Evolutionary conservation across 257 asterid genomes (phyloP), one percentile per base, ranked within the genome.

Genomic region (Misopates orontium): DNA sequence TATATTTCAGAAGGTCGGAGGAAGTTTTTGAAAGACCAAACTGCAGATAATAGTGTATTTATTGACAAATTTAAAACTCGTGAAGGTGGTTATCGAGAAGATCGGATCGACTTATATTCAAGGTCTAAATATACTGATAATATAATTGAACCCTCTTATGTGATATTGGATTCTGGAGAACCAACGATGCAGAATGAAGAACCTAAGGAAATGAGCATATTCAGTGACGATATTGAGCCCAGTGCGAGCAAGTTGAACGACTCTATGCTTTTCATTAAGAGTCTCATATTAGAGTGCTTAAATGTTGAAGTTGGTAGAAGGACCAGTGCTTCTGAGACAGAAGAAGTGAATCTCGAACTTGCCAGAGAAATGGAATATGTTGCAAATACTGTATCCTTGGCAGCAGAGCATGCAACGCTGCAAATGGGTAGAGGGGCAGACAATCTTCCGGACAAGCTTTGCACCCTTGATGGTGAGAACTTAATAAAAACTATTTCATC

Each of bases 291-390:
- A 73, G 87, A 90, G 19, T 73, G 95, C 60, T 71, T 94, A 50
- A 75, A 77, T 60, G 74, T 86, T n/a, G 97, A 94, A 82, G 95
- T 88, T 31, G 84, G 79, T 56, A 84, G 97, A 64, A 85, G 94
- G 78, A 53, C 78, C 61, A 80, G 81, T 77, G 75, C 72, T 18
- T 64, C 61, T 48, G 84, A 77, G 77, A 64, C 76, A 77, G 83
- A 86, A 77, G 87, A 83, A 78, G 66, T 85, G 84, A 76, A 78
- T 75, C 73, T 79, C 69, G 67, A 83, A 62, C 96, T 94, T 73
- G 60, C 91, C 13, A 66, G 55, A 71, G 99, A 94, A 71, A 63
- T 90, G 67, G 93, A 88, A 54, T 73, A 71, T 66, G 80, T 90
- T 66, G 95, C 96, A 32, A 72, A 85, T 85, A 80, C 89, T 77